Conservation (phyloP, 75 land plant genomes). For the Picea sitchensis region DNA sequence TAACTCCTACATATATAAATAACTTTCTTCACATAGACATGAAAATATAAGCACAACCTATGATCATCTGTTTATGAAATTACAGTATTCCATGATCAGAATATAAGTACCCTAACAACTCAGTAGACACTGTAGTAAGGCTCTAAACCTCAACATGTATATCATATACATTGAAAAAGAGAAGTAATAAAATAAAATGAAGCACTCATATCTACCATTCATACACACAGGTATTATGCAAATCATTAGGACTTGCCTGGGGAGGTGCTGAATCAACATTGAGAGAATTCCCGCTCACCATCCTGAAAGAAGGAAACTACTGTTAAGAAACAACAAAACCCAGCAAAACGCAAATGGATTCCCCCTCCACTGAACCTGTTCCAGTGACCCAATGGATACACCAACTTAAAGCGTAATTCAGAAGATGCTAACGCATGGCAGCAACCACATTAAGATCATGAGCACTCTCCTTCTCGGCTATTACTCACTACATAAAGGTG, state of each 20-base stretch:
- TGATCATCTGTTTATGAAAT: too few relatives aligned
- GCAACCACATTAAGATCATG: not conserved
- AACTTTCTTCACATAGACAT: too few relatives aligned
- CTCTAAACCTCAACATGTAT: too few relatives aligned
- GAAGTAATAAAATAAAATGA: too few relatives aligned
- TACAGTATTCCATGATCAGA: too few relatives aligned
- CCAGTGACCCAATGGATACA: not conserved
- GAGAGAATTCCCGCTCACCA: constrained; percentile 3
- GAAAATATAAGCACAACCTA: too few relatives aligned
- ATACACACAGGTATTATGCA: not conserved
- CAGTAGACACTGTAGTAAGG: too few relatives aligned
- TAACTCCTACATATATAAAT: too few relatives aligned
- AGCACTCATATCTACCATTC: not conserved
- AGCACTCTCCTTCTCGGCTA: not conserved
- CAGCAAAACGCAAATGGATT: not conserved
- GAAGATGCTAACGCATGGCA: too few relatives aligned
- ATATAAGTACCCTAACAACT: too few relatives aligned
- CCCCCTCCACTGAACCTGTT: not conserved
- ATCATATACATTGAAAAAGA: too few relatives aligned
- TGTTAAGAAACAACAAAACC: not conserved
- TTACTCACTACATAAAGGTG: not conserved
- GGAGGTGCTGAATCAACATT: not conserved
- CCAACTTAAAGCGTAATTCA: too few relatives aligned
- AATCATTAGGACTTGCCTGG: not conserved
- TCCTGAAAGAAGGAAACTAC: not conserved